These are phyloP conservation scores for Exsudoporus frostii DNA, from an alignment of 768 basidiomycete species.

Conservation along the genomic window DNA sequence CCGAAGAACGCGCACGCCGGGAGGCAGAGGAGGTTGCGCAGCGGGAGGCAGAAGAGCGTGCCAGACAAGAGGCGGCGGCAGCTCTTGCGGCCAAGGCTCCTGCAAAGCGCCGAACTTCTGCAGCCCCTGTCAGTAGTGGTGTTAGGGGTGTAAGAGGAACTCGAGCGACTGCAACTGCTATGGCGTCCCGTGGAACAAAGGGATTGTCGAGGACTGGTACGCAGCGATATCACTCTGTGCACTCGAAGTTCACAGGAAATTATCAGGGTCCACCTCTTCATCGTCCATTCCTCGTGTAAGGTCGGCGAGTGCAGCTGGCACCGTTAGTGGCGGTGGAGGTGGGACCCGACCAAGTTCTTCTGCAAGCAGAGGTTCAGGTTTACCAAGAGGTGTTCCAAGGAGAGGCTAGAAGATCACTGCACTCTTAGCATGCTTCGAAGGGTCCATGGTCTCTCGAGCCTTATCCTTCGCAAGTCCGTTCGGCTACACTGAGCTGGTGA, in stretches of 20 bases:
- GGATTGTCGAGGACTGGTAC: slow-evolving; percentile 40
- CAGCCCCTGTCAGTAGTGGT: slow-evolving; percentile 46
- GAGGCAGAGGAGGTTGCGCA: slow-evolving; percentile 35
- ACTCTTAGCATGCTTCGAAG: background rate
- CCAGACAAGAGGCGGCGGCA: slow-evolving; percentile 45
- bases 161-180: slow-evolving; percentile 52
- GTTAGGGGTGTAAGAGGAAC: slow-evolving; percentile 74
- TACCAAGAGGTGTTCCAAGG: slow-evolving; percentile 24
- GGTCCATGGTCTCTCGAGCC: background rate
- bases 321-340: slow-evolving; percentile 10
- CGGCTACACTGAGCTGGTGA: background rate
- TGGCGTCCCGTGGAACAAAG: slow-evolving; percentile 43
- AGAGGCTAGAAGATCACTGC: slow-evolving; percentile 17
- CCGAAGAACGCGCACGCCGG: slow-evolving; percentile 33
- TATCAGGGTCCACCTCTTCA: slow-evolving; percentile 12
- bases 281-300: slow-evolving; percentile 21
- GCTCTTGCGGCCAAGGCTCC: slow-evolving; percentile 30
- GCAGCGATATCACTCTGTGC: background rate
- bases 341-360: slow-evolving; percentile 25
- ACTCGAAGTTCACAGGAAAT: slow-evolving; percentile 3
- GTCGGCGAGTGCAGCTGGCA: slow-evolving; percentile 29
- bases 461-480: background rate
- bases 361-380: slow-evolving; percentile 23
- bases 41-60: slow-evolving; percentile 47
- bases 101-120: slow-evolving; percentile 42